Base-by-base conservation (phyloP, 768 basidiomycete genomes). In the Lactarius quietus region DNA sequence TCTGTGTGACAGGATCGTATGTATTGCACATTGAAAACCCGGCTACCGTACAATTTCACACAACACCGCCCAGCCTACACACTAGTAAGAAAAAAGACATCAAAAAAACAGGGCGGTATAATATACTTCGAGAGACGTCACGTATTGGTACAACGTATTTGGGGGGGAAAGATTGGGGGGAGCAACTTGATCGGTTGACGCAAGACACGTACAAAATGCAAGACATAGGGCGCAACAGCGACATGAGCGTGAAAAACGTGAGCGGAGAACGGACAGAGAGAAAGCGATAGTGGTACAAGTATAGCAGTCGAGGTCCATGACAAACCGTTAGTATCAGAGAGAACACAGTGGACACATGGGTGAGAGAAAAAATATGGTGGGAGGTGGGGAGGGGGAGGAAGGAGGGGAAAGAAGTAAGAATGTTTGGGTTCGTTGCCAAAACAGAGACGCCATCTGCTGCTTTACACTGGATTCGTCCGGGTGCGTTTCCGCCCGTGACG, bases 391-490 rank as follows among this genome's bases (percentile, higher is more conserved):
- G 29, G n/a, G 54, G 23, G 43, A 35, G 43, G 26, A 4, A 33
- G 17, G 29, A 29, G 38, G 33, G 35, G 59, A 60, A 28, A 52
- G 48, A 51, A 51, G 48, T 51, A 28, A 14, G 23, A 48, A n/a
- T 48, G 53, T 35, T 56, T 57, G 51, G 26, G 60, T 61, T 61
- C 64, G 29, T 59, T 33, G 51, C 38, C 29, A 54, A 56, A 41
- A 56, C 39, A 26, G 17, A n/a, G n/a, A n/a, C n/a, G n/a, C n/a
- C n/a, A n/a, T n/a, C n/a, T n/a, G n/a, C n/a, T 48, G n/a, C 39
- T 39, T 66, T 62, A 66, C 61, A 66, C 61, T 39, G 56, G 56
- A 20, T 61, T 61, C 65, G 65, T 66, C 31, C 65, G 65, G 65
- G 65, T 54, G 10, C 65, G 65, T 48, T 66, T 66, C 33, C 65